phyloP scores from a whole-genome alignment of 805 yeast species.

The Saccharomyces paradoxus region DNA sequence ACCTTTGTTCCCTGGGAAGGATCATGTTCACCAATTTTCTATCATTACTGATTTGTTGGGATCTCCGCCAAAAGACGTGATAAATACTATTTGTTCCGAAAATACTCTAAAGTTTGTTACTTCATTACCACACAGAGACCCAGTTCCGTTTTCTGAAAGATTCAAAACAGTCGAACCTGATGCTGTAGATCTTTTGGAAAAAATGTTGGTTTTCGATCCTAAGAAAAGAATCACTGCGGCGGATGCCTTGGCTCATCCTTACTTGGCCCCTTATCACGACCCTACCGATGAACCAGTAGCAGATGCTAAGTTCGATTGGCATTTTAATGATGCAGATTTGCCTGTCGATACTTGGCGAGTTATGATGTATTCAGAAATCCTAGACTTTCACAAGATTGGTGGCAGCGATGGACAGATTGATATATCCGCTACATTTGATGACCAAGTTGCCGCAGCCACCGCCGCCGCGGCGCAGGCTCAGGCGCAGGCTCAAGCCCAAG shows the following conservation, averaged over 20 bases:
- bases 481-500: conserved; percentile 22
- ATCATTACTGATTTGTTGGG: conserved; percentile 94
- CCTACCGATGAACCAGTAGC: conserved; percentile 96
- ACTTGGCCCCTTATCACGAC: conserved; percentile 91
- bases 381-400: conserved; percentile 90
- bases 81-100: conserved; percentile 91
- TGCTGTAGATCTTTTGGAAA: conserved; percentile 79
- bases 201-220: conserved; percentile 93
- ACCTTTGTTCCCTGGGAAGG: conserved; percentile 95
- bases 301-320: conserved; percentile 91
- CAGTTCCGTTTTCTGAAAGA: conserved; percentile 77
- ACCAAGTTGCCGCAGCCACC: conserved; percentile 32
- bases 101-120: conserved; percentile 91
- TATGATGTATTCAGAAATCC: conserved; percentile 96
- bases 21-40: conserved; percentile 95
- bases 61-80: conserved; percentile 92
- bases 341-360: conserved; percentile 98
- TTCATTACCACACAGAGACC: conserved; percentile 85
- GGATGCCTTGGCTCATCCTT: conserved; percentile 82
- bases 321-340: conserved; percentile 93
- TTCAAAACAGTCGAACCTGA: conserved; percentile 74
- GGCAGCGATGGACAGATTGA: conserved; percentile 33
- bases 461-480: conserved; percentile 32
- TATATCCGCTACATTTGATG: conserved; percentile 30
- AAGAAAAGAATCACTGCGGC: conserved; percentile 89